phyloP scores from a whole-genome alignment of 129 eudicot genomes.

The Calendula officinalis region DNA sequence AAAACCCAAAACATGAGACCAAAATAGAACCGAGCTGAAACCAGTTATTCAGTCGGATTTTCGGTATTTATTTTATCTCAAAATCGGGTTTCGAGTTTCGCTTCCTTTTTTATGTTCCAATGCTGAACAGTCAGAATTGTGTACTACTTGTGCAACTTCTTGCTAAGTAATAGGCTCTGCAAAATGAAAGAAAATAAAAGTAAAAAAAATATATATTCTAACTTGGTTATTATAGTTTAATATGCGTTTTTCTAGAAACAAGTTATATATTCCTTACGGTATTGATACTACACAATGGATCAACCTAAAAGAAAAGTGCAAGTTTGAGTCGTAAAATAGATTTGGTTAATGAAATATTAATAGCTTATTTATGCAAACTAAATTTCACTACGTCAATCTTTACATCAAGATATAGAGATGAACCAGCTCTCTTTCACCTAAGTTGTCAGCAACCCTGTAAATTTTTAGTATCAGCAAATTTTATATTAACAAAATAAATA shows the following conservation, averaged over 20 bases:
- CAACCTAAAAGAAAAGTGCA: conserved; percentile 52
- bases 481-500: too few relatives aligned
- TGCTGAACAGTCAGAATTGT: neutral
- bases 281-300: conserved; percentile 78
- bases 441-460: conserved; percentile 89
- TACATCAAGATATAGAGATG: conserved; percentile 82
- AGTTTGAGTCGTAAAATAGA: too few relatives aligned
- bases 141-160: conserved; percentile 17
- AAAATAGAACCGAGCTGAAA: too few relatives aligned
- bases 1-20: too few relatives aligned
- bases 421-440: conserved; percentile 97
- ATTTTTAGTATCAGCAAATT: too few relatives aligned
- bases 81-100: too few relatives aligned
- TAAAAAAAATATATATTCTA: too few relatives aligned
- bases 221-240: conserved; percentile 1
- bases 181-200: conserved; percentile 12
- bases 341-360: too few relatives aligned
- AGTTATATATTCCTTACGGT: conserved; percentile 17
- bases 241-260: too few relatives aligned
- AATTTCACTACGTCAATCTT: conserved; percentile 56
- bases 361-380: neutral
- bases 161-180: conserved; percentile 63
- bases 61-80: too few relatives aligned
- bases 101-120: conserved; percentile 36
- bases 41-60: conserved; percentile 40